These are phyloP conservation scores for Polyplosphaeria fusca DNA, from an alignment of 495 filamentous ascomycete species.

Conservation along the genomic window DNA sequence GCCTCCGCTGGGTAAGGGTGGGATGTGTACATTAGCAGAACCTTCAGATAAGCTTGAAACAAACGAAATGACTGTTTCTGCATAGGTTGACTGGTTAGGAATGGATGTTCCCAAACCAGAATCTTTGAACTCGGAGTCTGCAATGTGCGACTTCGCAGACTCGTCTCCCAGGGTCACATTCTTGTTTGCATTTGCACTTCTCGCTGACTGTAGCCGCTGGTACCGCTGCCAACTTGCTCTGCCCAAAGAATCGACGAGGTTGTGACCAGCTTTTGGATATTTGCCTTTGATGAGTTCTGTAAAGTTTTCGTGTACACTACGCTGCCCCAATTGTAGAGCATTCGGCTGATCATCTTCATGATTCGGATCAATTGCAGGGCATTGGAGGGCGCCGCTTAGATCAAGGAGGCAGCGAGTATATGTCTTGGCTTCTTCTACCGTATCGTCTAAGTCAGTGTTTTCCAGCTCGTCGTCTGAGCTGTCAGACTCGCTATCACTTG, in stretches of 20 bases:
- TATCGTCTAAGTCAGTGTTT: not conserved
- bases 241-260: slow-evolving; percentile 11
- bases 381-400: slow-evolving; percentile 14
- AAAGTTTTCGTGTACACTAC: slow-evolving; percentile 10
- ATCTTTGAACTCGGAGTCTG: slow-evolving; percentile 23
- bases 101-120: slow-evolving; percentile 29
- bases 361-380: slow-evolving; percentile 12
- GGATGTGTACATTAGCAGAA: not conserved
- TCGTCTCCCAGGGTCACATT: not conserved
- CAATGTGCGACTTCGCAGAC: slow-evolving; percentile 6
- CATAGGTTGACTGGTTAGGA: slow-evolving; percentile 7
- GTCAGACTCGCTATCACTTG: not conserved
- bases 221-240: slow-evolving; percentile 30
- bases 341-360: not conserved
- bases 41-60: slow-evolving; percentile 17
- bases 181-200: not conserved
- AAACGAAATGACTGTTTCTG: slow-evolving; percentile 14
- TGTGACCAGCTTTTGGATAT: slow-evolving; percentile 12
- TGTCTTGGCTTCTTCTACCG: slow-evolving; percentile 6
- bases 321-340: not conserved
- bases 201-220: slow-evolving; percentile 9
- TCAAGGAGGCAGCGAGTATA: slow-evolving; percentile 21
- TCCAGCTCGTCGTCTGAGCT: slow-evolving; percentile 1
- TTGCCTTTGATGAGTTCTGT: slow-evolving; percentile 16
- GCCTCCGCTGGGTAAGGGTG: slow-evolving; percentile 6